Conservation (phyloP, 2,329 filamentous ascomycete genomes). For the Verticillium klebahnii region DNA sequence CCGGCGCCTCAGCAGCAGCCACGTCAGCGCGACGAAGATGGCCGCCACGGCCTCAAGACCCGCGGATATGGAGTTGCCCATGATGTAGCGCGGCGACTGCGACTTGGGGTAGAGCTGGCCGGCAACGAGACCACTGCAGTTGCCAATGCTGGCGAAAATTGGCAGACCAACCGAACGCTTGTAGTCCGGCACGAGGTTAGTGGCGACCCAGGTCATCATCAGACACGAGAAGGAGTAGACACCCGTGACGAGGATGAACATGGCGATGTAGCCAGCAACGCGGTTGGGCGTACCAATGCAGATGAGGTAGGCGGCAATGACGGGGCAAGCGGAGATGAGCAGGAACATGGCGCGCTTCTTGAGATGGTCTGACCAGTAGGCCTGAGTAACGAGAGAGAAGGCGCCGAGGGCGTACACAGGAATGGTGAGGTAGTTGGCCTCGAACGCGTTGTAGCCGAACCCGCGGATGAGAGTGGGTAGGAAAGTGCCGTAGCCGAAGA, state of each 20-base stretch:
- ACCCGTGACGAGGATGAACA: constrained; percentile 21
- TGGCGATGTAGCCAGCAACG: constrained; percentile 24
- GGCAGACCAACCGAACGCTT: constrained; percentile 11
- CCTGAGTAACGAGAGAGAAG: constrained; percentile 7
- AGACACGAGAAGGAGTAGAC: constrained; percentile 5
- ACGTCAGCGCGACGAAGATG: background rate
- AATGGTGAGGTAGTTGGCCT: constrained; percentile 15
- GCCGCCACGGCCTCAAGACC: constrained; percentile 18
- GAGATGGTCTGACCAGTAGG: constrained; percentile 21
- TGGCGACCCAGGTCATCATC: constrained; percentile 12
- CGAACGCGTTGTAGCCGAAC: constrained; percentile 7
- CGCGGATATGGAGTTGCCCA: constrained; percentile 14
- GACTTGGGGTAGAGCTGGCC: constrained; percentile 5
- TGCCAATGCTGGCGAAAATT: constrained; percentile 10
- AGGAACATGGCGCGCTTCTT: constrained; percentile 15
- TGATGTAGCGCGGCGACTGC: constrained; percentile 13
- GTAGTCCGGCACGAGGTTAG: constrained; percentile 9
- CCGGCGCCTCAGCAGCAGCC: background rate
- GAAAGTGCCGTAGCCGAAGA: constrained; percentile 27
- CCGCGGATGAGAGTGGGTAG: constrained; percentile 14
- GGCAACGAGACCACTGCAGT: constrained; percentile 7
- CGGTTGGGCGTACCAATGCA: constrained; percentile 10
- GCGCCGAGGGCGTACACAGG: constrained; percentile 13
- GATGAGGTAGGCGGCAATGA: constrained; percentile 6
- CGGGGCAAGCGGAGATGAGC: constrained; percentile 16